These are phyloP conservation scores for Psilocybe cubensis DNA, from an alignment of 768 basidiomycete genomes.

Conservation along the genomic window DNA sequence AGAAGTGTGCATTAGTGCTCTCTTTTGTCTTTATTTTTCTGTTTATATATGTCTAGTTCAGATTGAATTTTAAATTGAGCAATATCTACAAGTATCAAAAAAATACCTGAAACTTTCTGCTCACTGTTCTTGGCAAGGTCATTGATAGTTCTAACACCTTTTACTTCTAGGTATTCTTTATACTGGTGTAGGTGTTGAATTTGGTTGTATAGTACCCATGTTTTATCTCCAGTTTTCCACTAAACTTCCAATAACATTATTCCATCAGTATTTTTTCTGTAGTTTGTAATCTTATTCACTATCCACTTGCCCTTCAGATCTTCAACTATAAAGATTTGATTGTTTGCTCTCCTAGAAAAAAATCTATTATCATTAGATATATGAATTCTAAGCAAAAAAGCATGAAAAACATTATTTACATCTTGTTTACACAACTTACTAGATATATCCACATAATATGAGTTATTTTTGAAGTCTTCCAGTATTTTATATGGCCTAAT, in stretches of 20 bases:
- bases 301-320: conserved; percentile 27
- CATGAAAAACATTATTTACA: conserved; percentile 29
- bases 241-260: conserved; percentile 28
- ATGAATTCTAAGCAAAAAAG: conserved; percentile 30
- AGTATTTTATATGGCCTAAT: conserved; percentile 23
- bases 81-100: neutral
- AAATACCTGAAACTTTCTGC: neutral
- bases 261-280: conserved; percentile 16
- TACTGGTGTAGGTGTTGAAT: neutral
- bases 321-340: conserved; percentile 23
- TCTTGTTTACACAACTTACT: conserved; percentile 21
- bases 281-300: conserved; percentile 27
- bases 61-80: neutral
- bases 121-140: neutral
- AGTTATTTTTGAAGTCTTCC: conserved; percentile 19
- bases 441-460: conserved; percentile 15
- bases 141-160: neutral
- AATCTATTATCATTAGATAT: conserved; percentile 35
- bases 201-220: conserved; percentile 33
- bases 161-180: neutral
- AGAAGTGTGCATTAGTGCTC: too few relatives aligned
- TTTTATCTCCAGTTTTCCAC: conserved; percentile 33
- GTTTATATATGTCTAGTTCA: neutral
- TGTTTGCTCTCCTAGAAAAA: conserved; percentile 36
- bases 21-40: too few relatives aligned